Conservation (phyloP, 805 yeast genomes). For the Yarrowia yakushimensis region DNA sequence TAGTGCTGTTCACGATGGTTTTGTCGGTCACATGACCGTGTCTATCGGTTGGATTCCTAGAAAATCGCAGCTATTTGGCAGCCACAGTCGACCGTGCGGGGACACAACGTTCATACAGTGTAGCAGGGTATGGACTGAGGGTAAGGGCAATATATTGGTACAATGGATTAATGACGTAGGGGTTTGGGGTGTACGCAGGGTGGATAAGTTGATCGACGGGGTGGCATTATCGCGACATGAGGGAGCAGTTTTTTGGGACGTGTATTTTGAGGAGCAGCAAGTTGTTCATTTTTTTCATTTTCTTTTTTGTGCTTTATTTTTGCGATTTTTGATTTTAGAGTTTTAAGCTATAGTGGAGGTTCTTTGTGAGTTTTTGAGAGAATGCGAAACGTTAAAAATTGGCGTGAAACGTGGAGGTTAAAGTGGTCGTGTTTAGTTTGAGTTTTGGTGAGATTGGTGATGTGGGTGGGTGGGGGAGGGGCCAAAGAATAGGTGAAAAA, state of each 20-base stretch:
- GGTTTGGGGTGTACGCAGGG: too few species aligned
- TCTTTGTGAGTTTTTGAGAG: neutral
- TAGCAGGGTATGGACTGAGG: neutral
- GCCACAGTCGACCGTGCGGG: neutral
- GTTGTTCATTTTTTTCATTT: neutral
- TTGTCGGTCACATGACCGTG: too few species aligned
- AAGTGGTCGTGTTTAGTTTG: slow-evolving; percentile 4
- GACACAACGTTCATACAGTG: neutral
- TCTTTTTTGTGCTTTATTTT: neutral
- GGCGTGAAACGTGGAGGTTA: slow-evolving; percentile 22
- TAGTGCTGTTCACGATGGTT: too few species aligned
- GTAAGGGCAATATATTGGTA: neutral
- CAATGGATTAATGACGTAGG: too few species aligned
- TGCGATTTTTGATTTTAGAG: neutral
- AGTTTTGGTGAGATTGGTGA: neutral
- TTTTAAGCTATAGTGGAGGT: too few species aligned
- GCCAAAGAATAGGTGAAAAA: neutral
- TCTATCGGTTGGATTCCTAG: too few species aligned
- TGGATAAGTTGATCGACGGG: too few species aligned
- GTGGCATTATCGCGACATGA: too few species aligned
- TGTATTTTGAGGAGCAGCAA: too few species aligned
- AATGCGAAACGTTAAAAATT: slow-evolving; percentile 4
- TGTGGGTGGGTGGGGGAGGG: neutral
- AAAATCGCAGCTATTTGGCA: too few species aligned
- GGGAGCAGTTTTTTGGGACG: too few species aligned